Conservation (phyloP, 768 basidiomycete genomes). For the Naganishia vishniacii region DNA sequence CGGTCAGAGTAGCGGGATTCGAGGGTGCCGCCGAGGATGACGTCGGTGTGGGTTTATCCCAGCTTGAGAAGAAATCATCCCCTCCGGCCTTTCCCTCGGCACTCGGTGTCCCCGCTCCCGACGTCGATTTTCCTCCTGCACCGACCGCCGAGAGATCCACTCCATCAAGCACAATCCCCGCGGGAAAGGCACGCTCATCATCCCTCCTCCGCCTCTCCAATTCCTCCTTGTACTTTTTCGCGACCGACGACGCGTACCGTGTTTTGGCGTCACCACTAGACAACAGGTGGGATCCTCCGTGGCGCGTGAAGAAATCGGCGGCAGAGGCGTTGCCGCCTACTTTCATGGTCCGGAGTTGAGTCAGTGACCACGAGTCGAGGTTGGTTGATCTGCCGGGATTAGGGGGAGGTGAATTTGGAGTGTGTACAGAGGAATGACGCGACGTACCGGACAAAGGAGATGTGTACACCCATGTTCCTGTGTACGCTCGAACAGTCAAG, state of each 20-base stretch:
- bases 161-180: constrained; percentile 77
- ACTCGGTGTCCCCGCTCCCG: constrained; percentile 39
- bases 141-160: constrained; percentile 51
- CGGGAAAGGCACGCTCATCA: constrained; percentile 68
- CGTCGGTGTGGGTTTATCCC: constrained; percentile 60
- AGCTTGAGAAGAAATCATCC: constrained; percentile 94
- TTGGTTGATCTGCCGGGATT: constrained; percentile 71
- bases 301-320: constrained; percentile 80
- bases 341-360: constrained; percentile 92
- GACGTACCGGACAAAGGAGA: constrained; percentile 86
- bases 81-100: constrained; percentile 43
- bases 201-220: constrained; percentile 71
- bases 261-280: constrained; percentile 73
- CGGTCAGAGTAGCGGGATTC: constrained; percentile 55
- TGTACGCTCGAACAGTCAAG: constrained; percentile 93
- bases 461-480: constrained; percentile 95
- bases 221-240: constrained; percentile 87
- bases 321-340: constrained; percentile 85
- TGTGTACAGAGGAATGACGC: not conserved
- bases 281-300: constrained; percentile 69
- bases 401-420: not conserved
- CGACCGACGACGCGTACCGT: constrained; percentile 78
- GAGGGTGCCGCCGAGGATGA: constrained; percentile 37
- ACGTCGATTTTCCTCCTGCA: constrained; percentile 49
- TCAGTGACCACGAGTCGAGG: constrained; percentile 86